phyloP scores from a whole-genome alignment of 2,329 filamentous ascomycete species.

The Colletotrichum sp. region DNA sequence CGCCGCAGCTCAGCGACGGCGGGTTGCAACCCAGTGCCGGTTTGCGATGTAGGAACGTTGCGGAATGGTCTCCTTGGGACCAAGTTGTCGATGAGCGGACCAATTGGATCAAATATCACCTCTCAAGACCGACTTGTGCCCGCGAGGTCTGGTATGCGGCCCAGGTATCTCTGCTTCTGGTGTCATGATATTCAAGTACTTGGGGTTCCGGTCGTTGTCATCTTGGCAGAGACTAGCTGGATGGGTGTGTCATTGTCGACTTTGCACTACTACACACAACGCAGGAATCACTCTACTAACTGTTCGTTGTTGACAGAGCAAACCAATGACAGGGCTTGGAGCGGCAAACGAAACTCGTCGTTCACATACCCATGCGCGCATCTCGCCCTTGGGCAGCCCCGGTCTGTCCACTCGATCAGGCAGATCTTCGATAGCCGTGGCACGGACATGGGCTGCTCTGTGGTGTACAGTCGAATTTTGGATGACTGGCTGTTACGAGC shows the following conservation, averaged over 20 bases:
- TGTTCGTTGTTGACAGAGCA: not conserved
- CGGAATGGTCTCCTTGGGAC: not conserved
- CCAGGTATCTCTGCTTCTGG: not conserved
- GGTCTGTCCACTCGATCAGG: conserved; percentile 1
- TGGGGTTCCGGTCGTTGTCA: not conserved
- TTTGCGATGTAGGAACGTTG: not conserved
- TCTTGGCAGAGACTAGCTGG: not conserved
- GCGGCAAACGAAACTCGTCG: not conserved
- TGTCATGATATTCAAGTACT: not conserved
- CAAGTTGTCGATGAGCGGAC: not conserved
- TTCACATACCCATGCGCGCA: conserved; percentile 7
- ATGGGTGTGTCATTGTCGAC: not conserved
- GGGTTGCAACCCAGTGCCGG: not conserved
- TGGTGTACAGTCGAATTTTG: not conserved
- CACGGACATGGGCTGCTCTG: conserved; percentile 5
- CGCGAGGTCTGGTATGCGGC: not conserved
- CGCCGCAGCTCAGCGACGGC: not conserved
- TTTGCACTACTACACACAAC: not conserved
- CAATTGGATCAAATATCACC: not conserved
- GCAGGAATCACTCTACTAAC: not conserved
- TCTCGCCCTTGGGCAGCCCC: conserved; percentile 2
- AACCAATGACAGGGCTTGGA: not conserved
- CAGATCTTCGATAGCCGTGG: conserved; percentile 12
- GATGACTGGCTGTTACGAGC: not conserved
- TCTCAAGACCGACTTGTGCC: not conserved